Conservation (phyloP, 164 flowering plant genomes). For the Taxillus chinensis region DNA sequence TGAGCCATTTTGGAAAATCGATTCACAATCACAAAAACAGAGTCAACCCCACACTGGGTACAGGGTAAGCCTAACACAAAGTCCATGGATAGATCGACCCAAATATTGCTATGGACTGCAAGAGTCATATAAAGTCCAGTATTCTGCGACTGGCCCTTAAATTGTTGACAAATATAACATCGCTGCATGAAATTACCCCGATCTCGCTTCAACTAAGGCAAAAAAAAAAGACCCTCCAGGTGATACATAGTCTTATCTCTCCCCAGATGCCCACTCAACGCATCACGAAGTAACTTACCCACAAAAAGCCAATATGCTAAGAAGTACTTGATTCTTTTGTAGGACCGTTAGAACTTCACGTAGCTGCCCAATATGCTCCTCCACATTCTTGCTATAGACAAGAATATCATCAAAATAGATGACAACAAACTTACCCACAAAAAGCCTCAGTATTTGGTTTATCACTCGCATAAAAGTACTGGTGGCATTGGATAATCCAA, state of each 20-base stretch:
- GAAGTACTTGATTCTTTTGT: background rate
- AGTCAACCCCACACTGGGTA: background rate
- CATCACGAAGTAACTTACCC: too few relatives aligned
- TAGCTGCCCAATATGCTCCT: background rate
- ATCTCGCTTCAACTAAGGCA: background rate
- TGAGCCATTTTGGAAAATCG: background rate
- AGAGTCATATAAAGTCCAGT: constrained; percentile 1
- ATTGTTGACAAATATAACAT: background rate
- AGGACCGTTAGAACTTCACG: background rate
- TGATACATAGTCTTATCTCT: too few relatives aligned
- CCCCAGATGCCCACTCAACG: too few relatives aligned
- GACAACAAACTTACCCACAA: too few relatives aligned
- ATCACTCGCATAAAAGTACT: too few relatives aligned
- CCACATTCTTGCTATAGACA: background rate
- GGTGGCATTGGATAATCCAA: too few relatives aligned
- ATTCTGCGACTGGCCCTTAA: background rate
- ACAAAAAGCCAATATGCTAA: background rate
- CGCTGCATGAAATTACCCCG: background rate
- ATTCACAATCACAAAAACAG: background rate
- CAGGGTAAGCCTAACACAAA: background rate
- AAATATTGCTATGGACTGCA: background rate
- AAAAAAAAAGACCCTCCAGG: background rate
- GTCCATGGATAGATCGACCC: background rate
- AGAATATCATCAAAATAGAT: too few relatives aligned
- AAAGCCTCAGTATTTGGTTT: too few relatives aligned